Conservation (phyloP, 768 basidiomycete species). For the Pholiota conissans region DNA sequence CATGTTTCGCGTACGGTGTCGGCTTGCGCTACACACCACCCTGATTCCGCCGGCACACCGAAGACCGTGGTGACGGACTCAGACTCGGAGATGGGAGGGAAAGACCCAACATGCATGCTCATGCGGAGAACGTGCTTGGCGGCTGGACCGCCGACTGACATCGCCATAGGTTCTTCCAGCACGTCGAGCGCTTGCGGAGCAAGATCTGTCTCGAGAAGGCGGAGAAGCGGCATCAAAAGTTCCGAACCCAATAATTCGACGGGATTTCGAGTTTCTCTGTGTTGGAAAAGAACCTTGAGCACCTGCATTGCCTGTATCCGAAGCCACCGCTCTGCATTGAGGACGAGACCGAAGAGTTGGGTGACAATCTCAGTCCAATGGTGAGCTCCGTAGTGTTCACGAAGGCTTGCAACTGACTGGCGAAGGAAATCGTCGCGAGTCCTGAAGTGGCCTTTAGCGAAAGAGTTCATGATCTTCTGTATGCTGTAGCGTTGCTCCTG, state of each 20-base stretch:
- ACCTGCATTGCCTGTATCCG: conserved; percentile 83
- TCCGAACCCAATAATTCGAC: conserved; percentile 80
- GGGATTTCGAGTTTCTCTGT: conserved; percentile 73
- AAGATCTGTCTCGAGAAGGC: conserved; percentile 85
- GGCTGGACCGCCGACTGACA: conserved; percentile 72
- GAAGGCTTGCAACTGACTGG: conserved; percentile 81
- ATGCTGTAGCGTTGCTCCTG: conserved; percentile 76
- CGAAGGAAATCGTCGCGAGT: conserved; percentile 93
- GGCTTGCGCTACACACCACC: conserved; percentile 82
- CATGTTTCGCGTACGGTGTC: conserved; percentile 62
- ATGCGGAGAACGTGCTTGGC: conserved; percentile 89
- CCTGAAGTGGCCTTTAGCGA: conserved; percentile 83
- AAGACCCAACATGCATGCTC: conserved; percentile 71
- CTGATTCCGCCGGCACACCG: conserved; percentile 78
- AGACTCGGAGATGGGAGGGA: conserved; percentile 34
- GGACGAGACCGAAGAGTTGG: conserved; percentile 80
- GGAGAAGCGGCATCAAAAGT: conserved; percentile 86
- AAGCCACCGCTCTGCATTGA: conserved; percentile 83
- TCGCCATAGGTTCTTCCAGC: conserved; percentile 86
- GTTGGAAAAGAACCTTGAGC: conserved; percentile 86
- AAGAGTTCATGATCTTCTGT: conserved; percentile 85
- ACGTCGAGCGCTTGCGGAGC: conserved; percentile 87
- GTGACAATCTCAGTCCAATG: conserved; percentile 83
- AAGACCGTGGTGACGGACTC: conserved; percentile 72
- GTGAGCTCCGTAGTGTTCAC: conserved; percentile 79